phyloP scores from a whole-genome alignment of 768 basidiomycete genomes.

The Agaricus subrufescens region DNA sequence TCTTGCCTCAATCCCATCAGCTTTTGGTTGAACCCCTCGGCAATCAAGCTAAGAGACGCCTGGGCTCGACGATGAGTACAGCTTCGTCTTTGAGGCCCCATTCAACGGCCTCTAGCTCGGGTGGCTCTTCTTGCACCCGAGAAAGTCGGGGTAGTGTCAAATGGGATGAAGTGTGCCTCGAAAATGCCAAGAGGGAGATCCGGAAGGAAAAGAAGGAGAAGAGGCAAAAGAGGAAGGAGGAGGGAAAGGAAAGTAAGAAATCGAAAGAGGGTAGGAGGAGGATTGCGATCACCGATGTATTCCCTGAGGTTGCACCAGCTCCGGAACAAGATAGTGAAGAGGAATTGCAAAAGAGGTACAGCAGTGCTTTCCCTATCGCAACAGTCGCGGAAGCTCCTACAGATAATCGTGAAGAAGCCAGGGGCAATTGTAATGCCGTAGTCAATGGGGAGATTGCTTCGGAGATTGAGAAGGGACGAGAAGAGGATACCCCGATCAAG shows the following conservation, averaged over 20 bases:
- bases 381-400: constrained; percentile 49
- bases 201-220: constrained; percentile 23
- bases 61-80: constrained; percentile 22
- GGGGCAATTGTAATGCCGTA: constrained; percentile 14
- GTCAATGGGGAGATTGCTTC: constrained; percentile 14
- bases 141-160: constrained; percentile 27
- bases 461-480: constrained; percentile 14
- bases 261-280: constrained; percentile 49
- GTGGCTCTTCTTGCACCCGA: constrained; percentile 19
- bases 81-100: constrained; percentile 32
- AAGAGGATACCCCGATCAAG: constrained; percentile 37
- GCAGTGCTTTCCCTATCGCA: constrained; percentile 26
- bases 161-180: constrained; percentile 31
- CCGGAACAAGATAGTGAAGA: constrained; percentile 11
- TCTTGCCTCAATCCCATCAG: constrained; percentile 20
- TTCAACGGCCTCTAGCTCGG: constrained; percentile 28
- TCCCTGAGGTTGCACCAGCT: constrained; percentile 36
- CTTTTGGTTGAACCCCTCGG: constrained; percentile 31
- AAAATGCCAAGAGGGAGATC: constrained; percentile 22
- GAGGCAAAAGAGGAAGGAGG: constrained; percentile 20
- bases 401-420: constrained; percentile 39
- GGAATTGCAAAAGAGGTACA: constrained; percentile 8
- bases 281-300: constrained; percentile 54
- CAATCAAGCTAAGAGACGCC: constrained; percentile 18
- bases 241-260: constrained; percentile 37